These are phyloP conservation scores for Hymenoscyphus fraxineus DNA, from an alignment of 2,329 filamentous ascomycete genomes.

Conservation along the genomic window DNA sequence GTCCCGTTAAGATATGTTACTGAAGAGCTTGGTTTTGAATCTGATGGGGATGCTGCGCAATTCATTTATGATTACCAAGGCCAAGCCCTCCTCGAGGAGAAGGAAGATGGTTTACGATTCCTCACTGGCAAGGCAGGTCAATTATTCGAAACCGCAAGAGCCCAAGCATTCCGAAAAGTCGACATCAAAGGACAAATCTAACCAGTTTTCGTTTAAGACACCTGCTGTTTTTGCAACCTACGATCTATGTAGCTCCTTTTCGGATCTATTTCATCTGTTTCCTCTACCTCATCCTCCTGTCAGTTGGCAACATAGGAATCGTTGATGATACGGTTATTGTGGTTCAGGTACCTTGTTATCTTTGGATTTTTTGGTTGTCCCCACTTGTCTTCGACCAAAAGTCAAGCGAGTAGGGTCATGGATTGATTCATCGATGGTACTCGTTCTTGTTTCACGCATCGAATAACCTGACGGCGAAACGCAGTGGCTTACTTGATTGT, in stretches of 20 bases:
- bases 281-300: conserved; percentile 17
- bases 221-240: conserved; percentile 12
- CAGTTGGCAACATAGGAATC: conserved; percentile 13
- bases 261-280: conserved; percentile 23
- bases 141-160: conserved; percentile 71
- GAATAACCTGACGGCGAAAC: conserved; percentile 9
- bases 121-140: conserved; percentile 67
- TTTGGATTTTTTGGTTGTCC: conserved; percentile 16
- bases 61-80: conserved; percentile 82
- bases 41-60: conserved; percentile 82
- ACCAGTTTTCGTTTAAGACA: conserved; percentile 21
- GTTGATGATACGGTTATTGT: conserved; percentile 6
- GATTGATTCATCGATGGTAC: conserved; percentile 13
- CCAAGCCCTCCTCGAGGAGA: conserved; percentile 72
- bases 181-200: conserved; percentile 97
- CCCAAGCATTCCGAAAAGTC: conserved; percentile 75
- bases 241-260: conserved; percentile 23
- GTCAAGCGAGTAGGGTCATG: conserved; percentile 14
- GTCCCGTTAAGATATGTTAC: conserved; percentile 88
- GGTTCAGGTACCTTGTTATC: conserved; percentile 12
- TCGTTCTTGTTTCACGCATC: conserved; percentile 12
- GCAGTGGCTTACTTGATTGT: conserved; percentile 9
- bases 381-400: conserved; percentile 18
- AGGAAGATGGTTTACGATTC: conserved; percentile 68
- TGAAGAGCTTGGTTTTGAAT: conserved; percentile 93